Base-by-base conservation (phyloP, 441 rosid genomes). In the Eutrema salsugineum region DNA sequence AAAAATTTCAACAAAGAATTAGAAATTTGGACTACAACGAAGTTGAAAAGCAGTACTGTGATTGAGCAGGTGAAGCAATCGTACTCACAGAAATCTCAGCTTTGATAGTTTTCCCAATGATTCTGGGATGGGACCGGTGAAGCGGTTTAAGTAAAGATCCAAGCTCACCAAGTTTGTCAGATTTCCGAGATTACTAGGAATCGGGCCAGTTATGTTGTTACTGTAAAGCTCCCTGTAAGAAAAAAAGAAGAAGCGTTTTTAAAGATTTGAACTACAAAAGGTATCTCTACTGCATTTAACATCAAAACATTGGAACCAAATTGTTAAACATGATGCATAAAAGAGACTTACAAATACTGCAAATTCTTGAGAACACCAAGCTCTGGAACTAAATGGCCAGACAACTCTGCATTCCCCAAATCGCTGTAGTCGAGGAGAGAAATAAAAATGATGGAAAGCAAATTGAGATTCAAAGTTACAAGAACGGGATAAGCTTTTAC, bases 341-440 rank as follows among this genome's bases (percentile, higher is more conserved):
- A 20, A 36, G 39, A 5, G 51, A 43, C 97, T 74, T 85, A 93
- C 98, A 93, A 69, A 81, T 93, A 93, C 74, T 91, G 97, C 82
- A 93, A 79, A 79, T 91, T 93, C 87, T 93, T 93, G 60, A 93
- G 96, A 75, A 78, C 80, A 27, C 98, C 97, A 60, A 93, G 96
- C 81, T 93, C 94, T 17, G 97, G 86, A 74, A 93, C 98, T 46
- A 91, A 88, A 79, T 83, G 92, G 69, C 98, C 98, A 71, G 96
- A 91, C 75, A 93, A 77, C 66, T 90, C 94, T 17, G 98, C 98
- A 84, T 93, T 93, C 55, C 98, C 98, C 54, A 93, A 91, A 78
- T 93, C 98, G 15, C 98, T 93, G 83, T 49, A 66, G 51, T 56
- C 6, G 19, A 40, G 48, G 28, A 53, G n/a, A 33, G 33, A 43